Evolutionary conservation across 2,329 filamentous ascomycete species (phyloP), one percentile per base, ranked within the genome.

Genomic region (Fusarium sterilihyphosum): DNA sequence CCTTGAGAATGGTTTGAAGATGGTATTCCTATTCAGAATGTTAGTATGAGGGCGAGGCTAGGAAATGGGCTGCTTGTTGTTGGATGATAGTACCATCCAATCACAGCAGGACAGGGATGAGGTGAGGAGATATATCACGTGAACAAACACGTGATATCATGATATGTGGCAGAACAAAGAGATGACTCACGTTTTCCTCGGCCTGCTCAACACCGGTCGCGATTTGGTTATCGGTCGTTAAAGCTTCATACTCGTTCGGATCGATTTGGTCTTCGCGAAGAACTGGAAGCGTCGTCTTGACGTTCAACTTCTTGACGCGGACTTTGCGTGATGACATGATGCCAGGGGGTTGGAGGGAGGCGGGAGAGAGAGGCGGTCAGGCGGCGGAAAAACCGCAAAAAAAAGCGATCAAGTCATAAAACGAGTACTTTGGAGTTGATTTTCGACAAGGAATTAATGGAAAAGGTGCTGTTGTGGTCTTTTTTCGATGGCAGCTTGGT

Each of bases 151-250:
- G 87, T 89, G 87, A 87, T 83, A 82, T 83, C 80, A 78, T 76
- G 75, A 78, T 74, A 74, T 63, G 73, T 77, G 70, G 62, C 71
- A 77, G 63, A 70, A 70, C 68, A 76, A 78, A 24, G 79, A 76
- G 74, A 76, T 75, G 73, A 94, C 95, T 91, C 85, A 98, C 96
- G 86, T 96, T 96, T 90, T 98, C 95, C 86, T 99, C 96, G 75
- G 92, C 94, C 83, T 97, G 95, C 85, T 99, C 96, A 79, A 99
- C 96, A 84, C 96, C 96, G 77, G 95, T 98, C 82, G 96, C 95
- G 82, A 98, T 94, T 92, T 94, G 85, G 88, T 91, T 87, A 90
- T 94, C 89, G 82, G 93, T 92, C 78, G 93, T 93, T 82, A 96
- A 92, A 79, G 93, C 90, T 85, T 97, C 94, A 84, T 98, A 97